Base-by-base conservation (phyloP, 345 rosid species). In the Theobroma cacao region DNA sequence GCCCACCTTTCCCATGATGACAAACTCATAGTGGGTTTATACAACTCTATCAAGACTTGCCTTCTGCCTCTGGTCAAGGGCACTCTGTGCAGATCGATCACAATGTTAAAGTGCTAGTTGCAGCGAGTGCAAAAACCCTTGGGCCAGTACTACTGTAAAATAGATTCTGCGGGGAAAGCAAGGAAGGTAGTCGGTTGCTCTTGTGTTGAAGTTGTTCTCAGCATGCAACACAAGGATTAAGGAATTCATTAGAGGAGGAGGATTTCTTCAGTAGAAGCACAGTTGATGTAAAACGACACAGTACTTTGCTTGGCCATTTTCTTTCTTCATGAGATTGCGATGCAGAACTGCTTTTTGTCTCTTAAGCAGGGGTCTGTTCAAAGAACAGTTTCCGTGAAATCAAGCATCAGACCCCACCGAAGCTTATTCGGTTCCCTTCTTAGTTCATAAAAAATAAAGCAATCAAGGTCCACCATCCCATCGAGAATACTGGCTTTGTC, bases 121-220 rank as follows among this genome's bases (percentile, higher is more conserved):
- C 90, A 56, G 92, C 93, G 11, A 88, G 89, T 84, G 89, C 97
- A 30, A 90, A 93, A 73, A 81, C 92, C 55, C 93, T 91, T 4
- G 98, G 98, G 60, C n/a, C n/a, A n/a, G n/a, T n/a, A n/a, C n/a
- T n/a, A n/a, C n/a, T 93, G 96, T 76, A 91, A 93, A 90, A 90
- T 91, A 24, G 96, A 93, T 53, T 86, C 92, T 0, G 95, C 91
- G 83, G 97, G 94, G 53, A 91, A 91, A 71, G 95, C 94, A 22
- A 85, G 93, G 87, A 93, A 93, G 77, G 95, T 91, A 1, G 97
- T 93, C 14, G 97, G 95, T 17, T 91, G 94, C 84, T 90, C 92
- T 36, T 91, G 96, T 7, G 87, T 48, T 2, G 74, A 70, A 3
- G 59, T 30, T 48, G 40, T 47, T 70, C 59, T n/a, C n/a, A n/a